Conservation (phyloP, 768 basidiomycete species). For the Rickenella mellea region DNA sequence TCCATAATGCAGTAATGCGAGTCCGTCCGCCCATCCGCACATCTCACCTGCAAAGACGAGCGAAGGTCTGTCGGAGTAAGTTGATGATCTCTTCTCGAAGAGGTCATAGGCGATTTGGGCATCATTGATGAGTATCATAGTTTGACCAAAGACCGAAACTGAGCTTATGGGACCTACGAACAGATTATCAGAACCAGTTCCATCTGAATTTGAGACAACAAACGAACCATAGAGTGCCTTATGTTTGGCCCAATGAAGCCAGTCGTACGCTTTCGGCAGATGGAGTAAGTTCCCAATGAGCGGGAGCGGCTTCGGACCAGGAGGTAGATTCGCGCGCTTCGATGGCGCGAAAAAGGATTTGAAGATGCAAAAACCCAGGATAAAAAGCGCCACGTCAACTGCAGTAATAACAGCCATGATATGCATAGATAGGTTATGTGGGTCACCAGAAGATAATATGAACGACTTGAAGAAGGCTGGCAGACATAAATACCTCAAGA, state of each 20-base stretch:
- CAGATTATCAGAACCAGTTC: constrained; percentile 13
- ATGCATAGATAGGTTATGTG: no score
- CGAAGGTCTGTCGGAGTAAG: constrained; percentile 67
- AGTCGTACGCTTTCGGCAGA: constrained; percentile 4
- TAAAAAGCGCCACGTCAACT: no score
- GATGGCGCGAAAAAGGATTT: background rate
- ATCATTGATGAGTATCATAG: constrained; percentile 59
- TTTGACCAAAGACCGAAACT: constrained; percentile 55
- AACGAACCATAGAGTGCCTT: background rate
- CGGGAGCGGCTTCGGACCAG: constrained; percentile 18
- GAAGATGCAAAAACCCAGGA: no score
- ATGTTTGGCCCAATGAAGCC: constrained; percentile 1
- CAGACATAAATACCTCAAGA: no score
- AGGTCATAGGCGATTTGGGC: constrained; percentile 51
- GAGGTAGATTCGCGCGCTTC: constrained; percentile 16
- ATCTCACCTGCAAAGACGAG: constrained; percentile 49
- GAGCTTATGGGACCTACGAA: background rate
- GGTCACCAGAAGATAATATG: no score
- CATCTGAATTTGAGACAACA: constrained; percentile 6
- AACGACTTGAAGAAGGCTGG: no score
- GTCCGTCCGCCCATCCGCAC: constrained; percentile 19
- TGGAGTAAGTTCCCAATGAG: constrained; percentile 4
- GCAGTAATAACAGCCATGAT: no score
- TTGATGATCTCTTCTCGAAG: constrained; percentile 58
- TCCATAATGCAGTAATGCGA: constrained; percentile 16